Evolutionary conservation across 106 monocot genomes (phyloP).

Genomic region (Amphibolis antarctica): DNA sequence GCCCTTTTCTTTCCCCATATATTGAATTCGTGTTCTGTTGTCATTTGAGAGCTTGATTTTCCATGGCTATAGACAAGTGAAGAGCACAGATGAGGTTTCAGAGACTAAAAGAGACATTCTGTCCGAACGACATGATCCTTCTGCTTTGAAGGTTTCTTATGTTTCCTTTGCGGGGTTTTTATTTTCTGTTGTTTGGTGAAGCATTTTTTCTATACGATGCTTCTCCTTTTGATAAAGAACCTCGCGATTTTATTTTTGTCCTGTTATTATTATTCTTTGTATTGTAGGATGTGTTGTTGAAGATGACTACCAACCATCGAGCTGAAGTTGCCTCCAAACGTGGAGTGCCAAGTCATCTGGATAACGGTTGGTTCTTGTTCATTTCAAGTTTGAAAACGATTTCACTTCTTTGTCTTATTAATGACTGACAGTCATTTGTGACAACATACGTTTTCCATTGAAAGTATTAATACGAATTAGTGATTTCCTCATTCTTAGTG

Average conservation of each 20-base stretch:
- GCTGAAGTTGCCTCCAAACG: conserved; percentile 79
- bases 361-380: conserved; percentile 36
- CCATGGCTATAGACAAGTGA: conserved; percentile 35
- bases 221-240: neutral
- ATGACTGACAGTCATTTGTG: too few species aligned
- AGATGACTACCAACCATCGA: conserved; percentile 78
- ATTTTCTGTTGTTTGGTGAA: too few species aligned
- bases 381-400: neutral
- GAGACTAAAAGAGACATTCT: conserved; percentile 60
- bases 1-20: neutral
- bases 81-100: conserved; percentile 12
- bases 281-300: conserved; percentile 68
- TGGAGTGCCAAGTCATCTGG: conserved; percentile 33
- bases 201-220: too few species aligned
- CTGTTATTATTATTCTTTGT: neutral
- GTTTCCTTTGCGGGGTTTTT: too few species aligned
- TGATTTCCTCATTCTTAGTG: too few species aligned
- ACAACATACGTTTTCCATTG: too few species aligned
- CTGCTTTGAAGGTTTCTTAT: conserved; percentile 55
- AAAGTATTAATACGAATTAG: too few species aligned
- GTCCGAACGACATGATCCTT: conserved; percentile 58
- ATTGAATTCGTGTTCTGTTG: neutral
- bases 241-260: conserved; percentile 1
- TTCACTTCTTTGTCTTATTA: neutral
- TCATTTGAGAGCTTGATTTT: neutral